Conservation (phyloP, 2,329 filamentous ascomycete genomes). For the Nemania sp. region DNA sequence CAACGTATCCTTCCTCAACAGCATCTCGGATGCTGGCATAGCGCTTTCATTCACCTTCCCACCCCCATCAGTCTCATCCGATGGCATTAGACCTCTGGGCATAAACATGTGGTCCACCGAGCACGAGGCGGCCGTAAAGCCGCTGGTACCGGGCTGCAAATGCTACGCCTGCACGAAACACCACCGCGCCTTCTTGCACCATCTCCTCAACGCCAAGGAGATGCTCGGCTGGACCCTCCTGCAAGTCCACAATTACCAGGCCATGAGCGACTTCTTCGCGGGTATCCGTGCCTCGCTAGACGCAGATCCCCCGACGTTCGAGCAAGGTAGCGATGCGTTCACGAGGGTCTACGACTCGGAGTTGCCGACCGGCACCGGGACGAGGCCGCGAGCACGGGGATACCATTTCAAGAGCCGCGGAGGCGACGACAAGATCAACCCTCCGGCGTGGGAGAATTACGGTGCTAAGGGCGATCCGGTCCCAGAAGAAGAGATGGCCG, state of each 20-base stretch:
- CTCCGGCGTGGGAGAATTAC: slow-evolving; percentile 67
- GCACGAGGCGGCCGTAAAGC: slow-evolving; percentile 65
- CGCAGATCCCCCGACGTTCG: slow-evolving; percentile 64
- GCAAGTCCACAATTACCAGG: slow-evolving; percentile 86
- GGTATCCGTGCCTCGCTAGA: slow-evolving; percentile 69
- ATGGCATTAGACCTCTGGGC: slow-evolving; percentile 60
- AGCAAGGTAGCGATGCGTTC: slow-evolving; percentile 52
- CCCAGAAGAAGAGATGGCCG: slow-evolving; percentile 53
- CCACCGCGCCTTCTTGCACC: slow-evolving; percentile 84
- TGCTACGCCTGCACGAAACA: slow-evolving; percentile 87
- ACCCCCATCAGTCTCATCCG: slow-evolving; percentile 36
- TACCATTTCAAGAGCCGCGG: slow-evolving; percentile 79
- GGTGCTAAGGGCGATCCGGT: slow-evolving; percentile 40
- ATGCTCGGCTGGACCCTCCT: slow-evolving; percentile 96
- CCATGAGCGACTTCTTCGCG: slow-evolving; percentile 74
- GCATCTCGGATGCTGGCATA: slow-evolving; percentile 80
- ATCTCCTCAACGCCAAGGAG: slow-evolving; percentile 86
- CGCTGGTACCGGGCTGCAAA: slow-evolving; percentile 66
- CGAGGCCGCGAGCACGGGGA: slow-evolving; percentile 78
- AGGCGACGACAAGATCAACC: slow-evolving; percentile 69
- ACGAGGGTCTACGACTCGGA: slow-evolving; percentile 65
- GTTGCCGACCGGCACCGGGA: slow-evolving; percentile 74
- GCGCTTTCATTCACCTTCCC: slow-evolving; percentile 82
- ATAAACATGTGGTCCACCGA: slow-evolving; percentile 74
- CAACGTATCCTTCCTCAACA: slow-evolving; percentile 74